phyloP scores from a whole-genome alignment of 306 rosid species.

The Cucurbita maxima region DNA sequence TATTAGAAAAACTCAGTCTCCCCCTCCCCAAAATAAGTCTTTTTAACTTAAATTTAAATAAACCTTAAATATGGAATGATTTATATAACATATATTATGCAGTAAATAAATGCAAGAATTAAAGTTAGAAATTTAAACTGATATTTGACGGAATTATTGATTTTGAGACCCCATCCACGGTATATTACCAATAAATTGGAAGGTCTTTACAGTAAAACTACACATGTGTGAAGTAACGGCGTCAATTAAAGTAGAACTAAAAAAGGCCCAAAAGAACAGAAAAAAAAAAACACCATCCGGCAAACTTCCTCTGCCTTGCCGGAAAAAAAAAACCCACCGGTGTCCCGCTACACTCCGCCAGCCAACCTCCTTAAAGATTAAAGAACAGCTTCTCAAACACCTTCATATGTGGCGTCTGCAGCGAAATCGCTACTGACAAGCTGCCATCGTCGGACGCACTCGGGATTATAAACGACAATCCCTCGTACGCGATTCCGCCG shows the following conservation, averaged over 20 bases:
- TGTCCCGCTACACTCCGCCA: neutral
- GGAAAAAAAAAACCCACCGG: neutral
- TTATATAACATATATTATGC: no score
- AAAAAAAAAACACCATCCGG: neutral
- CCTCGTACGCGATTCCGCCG: conserved; percentile 80
- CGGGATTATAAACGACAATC: conserved; percentile 54
- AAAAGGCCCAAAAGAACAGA: neutral
- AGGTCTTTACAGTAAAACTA: neutral
- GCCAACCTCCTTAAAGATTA: conserved; percentile 16
- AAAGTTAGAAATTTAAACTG: no score
- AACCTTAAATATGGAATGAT: no score
- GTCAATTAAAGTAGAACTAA: neutral
- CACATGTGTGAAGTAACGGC: neutral
- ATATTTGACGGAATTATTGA: no score
- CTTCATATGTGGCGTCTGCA: conserved; percentile 51
- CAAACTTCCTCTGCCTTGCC: neutral
- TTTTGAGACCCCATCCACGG: neutral
- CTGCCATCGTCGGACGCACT: conserved; percentile 54
- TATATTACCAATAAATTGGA: neutral
- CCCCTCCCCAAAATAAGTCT: no score
- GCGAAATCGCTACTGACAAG: conserved; percentile 47
- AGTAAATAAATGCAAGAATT: no score
- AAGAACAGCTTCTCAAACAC: conserved; percentile 34
- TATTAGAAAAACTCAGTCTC: no score
- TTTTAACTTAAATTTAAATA: no score